Percentiles rank a stretch among this genome's conserved stretches.
phyloP scores from a whole-genome alignment of 1,284 basidiomycete species.

The Sanghuangporus baumii region DNA sequence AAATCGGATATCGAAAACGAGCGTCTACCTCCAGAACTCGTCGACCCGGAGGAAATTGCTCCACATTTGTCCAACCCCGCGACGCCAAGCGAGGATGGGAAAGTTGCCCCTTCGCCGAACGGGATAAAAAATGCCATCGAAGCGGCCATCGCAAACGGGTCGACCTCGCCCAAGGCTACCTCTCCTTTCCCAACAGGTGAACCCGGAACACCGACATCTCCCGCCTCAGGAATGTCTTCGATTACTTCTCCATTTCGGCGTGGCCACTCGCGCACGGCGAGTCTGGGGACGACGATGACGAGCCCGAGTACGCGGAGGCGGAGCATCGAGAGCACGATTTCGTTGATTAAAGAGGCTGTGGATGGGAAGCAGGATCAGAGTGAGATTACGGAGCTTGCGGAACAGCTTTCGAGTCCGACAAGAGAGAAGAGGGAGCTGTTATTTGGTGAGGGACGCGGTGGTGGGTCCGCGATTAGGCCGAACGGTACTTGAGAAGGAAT shows the following conservation, averaged over 20 bases:
- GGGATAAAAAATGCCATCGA: constrained; percentile 48
- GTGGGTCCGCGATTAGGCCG: background rate
- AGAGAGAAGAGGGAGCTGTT: constrained; percentile 1
- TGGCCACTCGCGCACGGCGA: constrained; percentile 83
- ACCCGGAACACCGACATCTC: constrained; percentile 29
- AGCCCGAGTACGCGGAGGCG: constrained; percentile 89
- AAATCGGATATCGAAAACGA: constrained; percentile 99
- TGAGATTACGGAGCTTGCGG: constrained; percentile 21
- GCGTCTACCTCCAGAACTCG: constrained; percentile 89
- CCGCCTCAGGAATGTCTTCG: constrained; percentile 27
- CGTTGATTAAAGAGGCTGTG: constrained; percentile 86
- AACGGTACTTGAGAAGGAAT: background rate
- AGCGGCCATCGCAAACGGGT: constrained; percentile 38
- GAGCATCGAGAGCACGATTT: constrained; percentile 94
- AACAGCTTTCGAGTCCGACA: constrained; percentile 17
- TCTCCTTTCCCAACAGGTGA: constrained; percentile 20
- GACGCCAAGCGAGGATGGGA: constrained; percentile 44
- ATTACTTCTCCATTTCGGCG: constrained; percentile 49
- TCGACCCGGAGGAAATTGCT: constrained; percentile 69
- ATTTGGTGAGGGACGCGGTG: background rate
- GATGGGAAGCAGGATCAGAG: constrained; percentile 46
- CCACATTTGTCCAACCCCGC: constrained; percentile 39
- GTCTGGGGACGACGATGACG: constrained; percentile 94
- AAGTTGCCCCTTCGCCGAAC: constrained; percentile 42
- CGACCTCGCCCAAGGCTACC: constrained; percentile 31